These are phyloP conservation scores for Oryza officinalis DNA, from an alignment of 176 grass and related monocot species.

Conservation along the genomic window DNA sequence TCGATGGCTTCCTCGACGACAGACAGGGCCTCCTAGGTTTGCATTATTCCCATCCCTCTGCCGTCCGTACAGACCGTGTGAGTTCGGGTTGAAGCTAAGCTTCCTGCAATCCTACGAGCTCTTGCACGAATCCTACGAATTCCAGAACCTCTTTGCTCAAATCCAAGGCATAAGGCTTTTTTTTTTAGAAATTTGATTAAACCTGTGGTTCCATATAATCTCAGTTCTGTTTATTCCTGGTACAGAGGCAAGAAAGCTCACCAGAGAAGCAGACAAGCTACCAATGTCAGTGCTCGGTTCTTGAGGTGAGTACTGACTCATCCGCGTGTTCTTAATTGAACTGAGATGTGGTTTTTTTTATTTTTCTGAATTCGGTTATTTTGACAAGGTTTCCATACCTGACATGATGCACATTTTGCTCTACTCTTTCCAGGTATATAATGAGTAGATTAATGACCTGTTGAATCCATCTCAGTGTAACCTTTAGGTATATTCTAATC, in stretches of 20 bases:
- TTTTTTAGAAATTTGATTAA: not conserved
- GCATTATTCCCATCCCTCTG: too few relatives aligned
- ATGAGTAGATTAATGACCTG: slow-evolving; percentile 88
- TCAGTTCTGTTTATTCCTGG: slow-evolving; percentile 11
- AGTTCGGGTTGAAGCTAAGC: too few relatives aligned
- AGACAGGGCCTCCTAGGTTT: too few relatives aligned
- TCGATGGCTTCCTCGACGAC: too few relatives aligned
- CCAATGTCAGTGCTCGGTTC: slow-evolving; percentile 87
- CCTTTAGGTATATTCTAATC: slow-evolving; percentile 67
- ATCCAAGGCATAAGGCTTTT: slow-evolving; percentile 59
- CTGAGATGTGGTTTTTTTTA: slow-evolving; percentile 8
- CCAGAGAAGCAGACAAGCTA: slow-evolving; percentile 73
- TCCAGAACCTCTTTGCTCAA: slow-evolving; percentile 55
- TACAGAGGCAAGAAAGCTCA: slow-evolving; percentile 60
- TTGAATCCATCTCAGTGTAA: slow-evolving; percentile 89
- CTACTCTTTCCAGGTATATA: slow-evolving; percentile 63
- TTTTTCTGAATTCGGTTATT: not conserved
- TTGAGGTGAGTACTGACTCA: slow-evolving; percentile 58
- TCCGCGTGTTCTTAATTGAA: slow-evolving; percentile 17
- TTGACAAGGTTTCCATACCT: slow-evolving; percentile 1
- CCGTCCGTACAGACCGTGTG: too few relatives aligned
- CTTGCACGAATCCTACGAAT: too few relatives aligned
- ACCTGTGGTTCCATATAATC: not conserved
- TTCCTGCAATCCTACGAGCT: too few relatives aligned
- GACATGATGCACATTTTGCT: not conserved